Percentiles rank a stretch among this genome's conserved stretches.
These are phyloP conservation scores for Trematosphaeria pertusa DNA, from an alignment of 2,329 filamentous ascomycete species.

Conservation along the genomic window DNA sequence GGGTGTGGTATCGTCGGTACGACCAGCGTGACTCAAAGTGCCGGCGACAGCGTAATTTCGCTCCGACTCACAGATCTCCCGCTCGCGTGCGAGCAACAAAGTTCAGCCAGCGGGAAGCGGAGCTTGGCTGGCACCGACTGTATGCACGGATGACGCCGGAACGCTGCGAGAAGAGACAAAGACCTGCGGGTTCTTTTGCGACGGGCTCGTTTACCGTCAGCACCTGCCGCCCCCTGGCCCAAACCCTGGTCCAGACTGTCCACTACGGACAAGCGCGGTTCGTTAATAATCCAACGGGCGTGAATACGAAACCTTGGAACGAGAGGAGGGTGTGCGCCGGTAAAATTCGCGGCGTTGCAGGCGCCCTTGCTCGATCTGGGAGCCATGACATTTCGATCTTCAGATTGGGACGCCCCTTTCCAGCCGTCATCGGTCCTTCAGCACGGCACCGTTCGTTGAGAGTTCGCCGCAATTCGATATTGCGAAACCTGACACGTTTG, in stretches of 20 bases:
- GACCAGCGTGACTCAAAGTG: constrained; percentile 28
- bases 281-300: constrained; percentile 35
- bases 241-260: constrained; percentile 26
- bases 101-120: constrained; percentile 44
- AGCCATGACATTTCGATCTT: constrained; percentile 22
- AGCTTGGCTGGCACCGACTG: constrained; percentile 34
- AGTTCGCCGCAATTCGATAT: constrained; percentile 19
- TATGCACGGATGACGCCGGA: constrained; percentile 44
- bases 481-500: constrained; percentile 37
- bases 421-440: no score
- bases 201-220: constrained; percentile 32
- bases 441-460: constrained; percentile 12
- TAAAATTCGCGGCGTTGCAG: constrained; percentile 21
- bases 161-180: constrained; percentile 32
- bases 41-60: constrained; percentile 28
- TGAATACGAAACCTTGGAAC: constrained; percentile 38
- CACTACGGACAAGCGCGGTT: constrained; percentile 24
- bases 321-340: constrained; percentile 31
- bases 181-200: constrained; percentile 38
- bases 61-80: constrained; percentile 45
- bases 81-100: constrained; percentile 25
- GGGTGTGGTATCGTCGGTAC: constrained; percentile 24
- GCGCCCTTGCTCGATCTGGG: constrained; percentile 29
- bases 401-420: constrained; percentile 1
- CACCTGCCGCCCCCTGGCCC: constrained; percentile 27